A percentile compares a stretch with the other conserved stretches of the same genome.
phyloP scores from a whole-genome alignment of 2,329 filamentous ascomycete species.

The Colletotrichum godetiae region DNA sequence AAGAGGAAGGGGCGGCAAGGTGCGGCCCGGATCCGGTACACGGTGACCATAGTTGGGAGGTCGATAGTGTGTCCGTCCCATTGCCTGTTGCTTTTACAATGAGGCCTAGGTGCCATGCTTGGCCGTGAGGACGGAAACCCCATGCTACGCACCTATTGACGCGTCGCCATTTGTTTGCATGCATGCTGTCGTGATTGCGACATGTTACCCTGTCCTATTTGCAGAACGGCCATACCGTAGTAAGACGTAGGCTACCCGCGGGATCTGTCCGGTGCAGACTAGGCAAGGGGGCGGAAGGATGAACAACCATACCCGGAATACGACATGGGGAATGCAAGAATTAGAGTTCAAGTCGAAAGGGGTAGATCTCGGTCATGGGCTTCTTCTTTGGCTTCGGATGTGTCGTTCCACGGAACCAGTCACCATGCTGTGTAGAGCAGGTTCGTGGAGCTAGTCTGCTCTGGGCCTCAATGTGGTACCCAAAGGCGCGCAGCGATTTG shows the following conservation, averaged over 20 bases:
- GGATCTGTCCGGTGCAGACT: not conserved
- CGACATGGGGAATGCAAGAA: not conserved
- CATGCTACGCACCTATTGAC: not conserved
- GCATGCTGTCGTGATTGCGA: not conserved
- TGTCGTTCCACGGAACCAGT: not conserved
- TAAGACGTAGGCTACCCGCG: constrained; percentile 9
- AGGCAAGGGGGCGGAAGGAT: constrained; percentile 27
- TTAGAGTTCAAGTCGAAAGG: constrained; percentile 13
- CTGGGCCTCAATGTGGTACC: not conserved
- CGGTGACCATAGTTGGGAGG: not conserved
- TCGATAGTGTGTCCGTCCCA: too few relatives aligned
- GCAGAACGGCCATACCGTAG: constrained; percentile 6
- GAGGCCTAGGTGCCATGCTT: not conserved
- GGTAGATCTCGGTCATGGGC: constrained; percentile 11
- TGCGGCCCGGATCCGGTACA: not conserved
- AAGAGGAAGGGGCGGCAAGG: not conserved
- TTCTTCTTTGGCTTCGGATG: constrained; percentile 1
- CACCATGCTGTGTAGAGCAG: not conserved
- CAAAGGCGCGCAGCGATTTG: not conserved
- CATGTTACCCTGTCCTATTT: constrained; percentile 1
- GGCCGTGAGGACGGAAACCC: not conserved
- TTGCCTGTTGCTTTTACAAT: not conserved
- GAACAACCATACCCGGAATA: constrained; percentile 22
- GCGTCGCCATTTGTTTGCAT: not conserved
- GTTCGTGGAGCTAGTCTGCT: not conserved